Percentiles rank a stretch among this genome's conserved stretches.
Evolutionary conservation across 768 basidiomycete genomes (phyloP).

Genomic region (Crassisporium funariophilum): DNA sequence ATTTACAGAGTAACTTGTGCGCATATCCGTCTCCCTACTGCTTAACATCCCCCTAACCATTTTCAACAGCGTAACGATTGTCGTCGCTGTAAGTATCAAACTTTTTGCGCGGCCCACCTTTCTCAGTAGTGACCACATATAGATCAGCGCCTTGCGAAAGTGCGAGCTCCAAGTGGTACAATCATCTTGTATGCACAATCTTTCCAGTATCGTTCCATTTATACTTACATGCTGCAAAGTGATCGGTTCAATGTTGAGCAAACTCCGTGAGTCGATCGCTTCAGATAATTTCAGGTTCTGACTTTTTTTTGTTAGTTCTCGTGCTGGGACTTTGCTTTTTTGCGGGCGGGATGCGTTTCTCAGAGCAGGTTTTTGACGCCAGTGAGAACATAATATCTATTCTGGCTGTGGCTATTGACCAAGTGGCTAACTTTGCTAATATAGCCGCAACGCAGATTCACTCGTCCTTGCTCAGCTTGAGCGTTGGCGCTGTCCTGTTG

Average conservation of each 20-base stretch:
- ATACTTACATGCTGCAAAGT: slow-evolving; percentile 43
- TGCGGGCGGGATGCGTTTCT: slow-evolving; percentile 74
- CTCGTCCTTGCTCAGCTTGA: slow-evolving; percentile 72
- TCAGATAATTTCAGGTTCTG: slow-evolving; percentile 33
- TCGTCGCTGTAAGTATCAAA: slow-evolving; percentile 63
- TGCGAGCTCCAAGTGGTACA: slow-evolving; percentile 84
- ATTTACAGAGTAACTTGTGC: slow-evolving; percentile 64
- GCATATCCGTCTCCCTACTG: slow-evolving; percentile 25
- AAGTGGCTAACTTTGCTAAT: no score
- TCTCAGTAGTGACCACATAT: not conserved
- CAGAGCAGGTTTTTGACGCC: slow-evolving; percentile 76
- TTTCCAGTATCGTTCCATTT: not conserved
- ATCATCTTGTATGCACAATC: slow-evolving; percentile 59
- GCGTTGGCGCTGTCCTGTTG: slow-evolving; percentile 77
- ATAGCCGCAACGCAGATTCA: slow-evolving; percentile 73
- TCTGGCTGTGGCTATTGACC: not conserved
- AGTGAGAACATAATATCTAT: slow-evolving; percentile 43
- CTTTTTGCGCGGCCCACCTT: not conserved
- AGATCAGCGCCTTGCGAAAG: slow-evolving; percentile 82
- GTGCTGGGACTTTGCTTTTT: slow-evolving; percentile 87
- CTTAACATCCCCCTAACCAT: not conserved
- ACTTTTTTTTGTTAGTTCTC: slow-evolving; percentile 51
- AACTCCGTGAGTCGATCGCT: slow-evolving; percentile 43
- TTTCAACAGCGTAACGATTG: slow-evolving; percentile 55
- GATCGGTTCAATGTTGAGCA: slow-evolving; percentile 81